A percentile compares a stretch with the other conserved stretches of the same genome.
These are phyloP conservation scores for Paramecium biaurelia DNA, from an alignment of 73 alveolate genomes.

Conservation along the genomic window DNA sequence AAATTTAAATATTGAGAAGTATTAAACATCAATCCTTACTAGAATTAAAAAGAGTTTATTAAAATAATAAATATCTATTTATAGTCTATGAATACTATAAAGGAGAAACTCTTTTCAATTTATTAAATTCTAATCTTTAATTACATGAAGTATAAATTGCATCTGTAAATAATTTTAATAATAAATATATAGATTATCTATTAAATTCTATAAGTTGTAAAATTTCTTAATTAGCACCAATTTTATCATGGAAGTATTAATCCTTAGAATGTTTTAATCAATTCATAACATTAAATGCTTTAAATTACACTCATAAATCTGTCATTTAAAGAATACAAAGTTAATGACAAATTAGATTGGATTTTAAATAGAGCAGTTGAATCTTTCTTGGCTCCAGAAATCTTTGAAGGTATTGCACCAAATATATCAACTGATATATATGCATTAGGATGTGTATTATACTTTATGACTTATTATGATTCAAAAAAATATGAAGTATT, in stretches of 20 bases:
- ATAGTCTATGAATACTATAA: conserved; percentile 30
- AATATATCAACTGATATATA: conserved; percentile 5
- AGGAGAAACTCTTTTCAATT: conserved; percentile 16
- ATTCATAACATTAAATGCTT: conserved; percentile 19
- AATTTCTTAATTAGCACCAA: background rate
- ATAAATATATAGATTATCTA: background rate
- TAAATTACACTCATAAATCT: conserved; percentile 10
- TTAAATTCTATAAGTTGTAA: background rate
- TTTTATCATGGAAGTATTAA: conserved; percentile 42
- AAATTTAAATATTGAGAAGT: conserved; percentile 11
- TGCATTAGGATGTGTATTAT: conserved; percentile 39
- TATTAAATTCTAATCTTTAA: conserved; percentile 8
- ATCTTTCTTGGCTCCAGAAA: conserved; percentile 42
- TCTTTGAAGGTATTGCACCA: conserved; percentile 49
- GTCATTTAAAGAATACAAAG: conserved; percentile 32
- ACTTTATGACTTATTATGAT: conserved; percentile 40
- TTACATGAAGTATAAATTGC: conserved; percentile 45
- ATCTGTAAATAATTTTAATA: background rate
- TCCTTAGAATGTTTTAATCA: conserved; percentile 26
- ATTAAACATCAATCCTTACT: background rate
- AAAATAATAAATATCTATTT: conserved; percentile 29
- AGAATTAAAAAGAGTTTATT: conserved; percentile 35
- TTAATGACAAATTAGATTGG: conserved; percentile 49
- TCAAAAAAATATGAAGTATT: background rate
- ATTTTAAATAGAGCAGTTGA: conserved; percentile 46